Evolutionary conservation across 1,284 basidiomycete genomes (phyloP).

Genomic region (Puccinia coronata): DNA sequence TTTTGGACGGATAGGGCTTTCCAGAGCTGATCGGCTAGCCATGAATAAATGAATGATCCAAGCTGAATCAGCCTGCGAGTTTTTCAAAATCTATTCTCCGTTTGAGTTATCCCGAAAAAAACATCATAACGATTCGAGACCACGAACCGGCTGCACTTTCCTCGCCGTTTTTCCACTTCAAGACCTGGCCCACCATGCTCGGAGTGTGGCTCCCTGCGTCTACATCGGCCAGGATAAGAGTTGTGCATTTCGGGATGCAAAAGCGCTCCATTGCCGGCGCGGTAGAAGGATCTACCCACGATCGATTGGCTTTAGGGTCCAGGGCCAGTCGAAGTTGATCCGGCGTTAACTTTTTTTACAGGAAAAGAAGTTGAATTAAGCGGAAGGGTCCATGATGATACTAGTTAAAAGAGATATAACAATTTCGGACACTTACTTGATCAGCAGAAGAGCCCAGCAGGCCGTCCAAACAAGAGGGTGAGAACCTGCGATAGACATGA

Average conservation of each 20-base stretch:
- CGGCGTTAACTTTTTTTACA: constrained; percentile 11
- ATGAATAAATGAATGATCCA: neutral
- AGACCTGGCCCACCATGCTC: constrained; percentile 80
- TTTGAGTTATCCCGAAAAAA: no score
- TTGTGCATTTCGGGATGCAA: constrained; percentile 74
- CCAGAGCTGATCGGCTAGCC: constrained; percentile 15
- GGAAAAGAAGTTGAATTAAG: neutral
- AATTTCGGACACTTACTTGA: constrained; percentile 11
- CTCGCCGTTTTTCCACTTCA: constrained; percentile 79
- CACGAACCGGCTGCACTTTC: constrained; percentile 65
- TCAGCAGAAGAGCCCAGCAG: neutral
- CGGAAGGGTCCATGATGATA: no score
- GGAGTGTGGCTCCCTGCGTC: constrained; percentile 92
- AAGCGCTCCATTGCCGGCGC: constrained; percentile 65
- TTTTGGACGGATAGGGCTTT: constrained; percentile 16
- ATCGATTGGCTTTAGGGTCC: constrained; percentile 30
- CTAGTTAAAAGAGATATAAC: neutral
- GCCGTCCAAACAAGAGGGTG: constrained; percentile 62
- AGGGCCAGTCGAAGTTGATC: constrained; percentile 9
- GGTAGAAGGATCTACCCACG: constrained; percentile 23
- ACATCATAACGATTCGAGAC: no score
- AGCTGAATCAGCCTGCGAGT: neutral
- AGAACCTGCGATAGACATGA: constrained; percentile 88
- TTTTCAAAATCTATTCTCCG: no score
- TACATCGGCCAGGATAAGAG: constrained; percentile 85